phyloP scores from a whole-genome alignment of 1,139 yeast species.

The Pichia sp. region DNA sequence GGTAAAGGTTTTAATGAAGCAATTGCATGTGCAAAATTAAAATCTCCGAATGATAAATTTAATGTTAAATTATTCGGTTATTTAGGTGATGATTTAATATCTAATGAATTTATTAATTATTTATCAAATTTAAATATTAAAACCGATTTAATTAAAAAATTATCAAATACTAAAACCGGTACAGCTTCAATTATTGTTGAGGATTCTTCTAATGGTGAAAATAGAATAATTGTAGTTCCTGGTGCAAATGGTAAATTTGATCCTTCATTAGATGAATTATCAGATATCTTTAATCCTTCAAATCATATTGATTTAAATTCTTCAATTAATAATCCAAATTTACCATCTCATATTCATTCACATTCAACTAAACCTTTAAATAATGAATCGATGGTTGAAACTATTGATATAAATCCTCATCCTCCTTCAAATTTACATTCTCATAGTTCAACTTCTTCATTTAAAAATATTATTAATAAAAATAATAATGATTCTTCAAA shows the following conservation, averaged over 20 bases:
- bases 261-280: slow-evolving; percentile 43
- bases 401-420: slow-evolving; percentile 7
- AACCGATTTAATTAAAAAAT: slow-evolving; percentile 38
- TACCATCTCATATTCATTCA: slow-evolving; percentile 14
- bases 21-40: slow-evolving; percentile 60
- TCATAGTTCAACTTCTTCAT: slow-evolving; percentile 12
- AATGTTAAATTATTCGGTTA: slow-evolving; percentile 71
- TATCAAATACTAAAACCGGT: slow-evolving; percentile 50
- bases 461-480: not conserved
- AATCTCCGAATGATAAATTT: slow-evolving; percentile 14
- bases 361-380: slow-evolving; percentile 13
- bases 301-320: slow-evolving; percentile 1
- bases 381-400: slow-evolving; percentile 11
- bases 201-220: slow-evolving; percentile 55
- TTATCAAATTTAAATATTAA: slow-evolving; percentile 50
- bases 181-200: slow-evolving; percentile 79
- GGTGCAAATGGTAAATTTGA: slow-evolving; percentile 76
- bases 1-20: slow-evolving; percentile 96
- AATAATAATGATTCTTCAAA: not conserved
- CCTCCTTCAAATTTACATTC: slow-evolving; percentile 16
- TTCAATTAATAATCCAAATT: slow-evolving; percentile 6
- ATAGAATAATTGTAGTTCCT: slow-evolving; percentile 74
- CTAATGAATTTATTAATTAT: slow-evolving; percentile 49
- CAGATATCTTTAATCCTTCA: slow-evolving; percentile 23
- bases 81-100: slow-evolving; percentile 77